phyloP scores from a whole-genome alignment of 768 basidiomycete genomes.

The Boletus edulis region DNA sequence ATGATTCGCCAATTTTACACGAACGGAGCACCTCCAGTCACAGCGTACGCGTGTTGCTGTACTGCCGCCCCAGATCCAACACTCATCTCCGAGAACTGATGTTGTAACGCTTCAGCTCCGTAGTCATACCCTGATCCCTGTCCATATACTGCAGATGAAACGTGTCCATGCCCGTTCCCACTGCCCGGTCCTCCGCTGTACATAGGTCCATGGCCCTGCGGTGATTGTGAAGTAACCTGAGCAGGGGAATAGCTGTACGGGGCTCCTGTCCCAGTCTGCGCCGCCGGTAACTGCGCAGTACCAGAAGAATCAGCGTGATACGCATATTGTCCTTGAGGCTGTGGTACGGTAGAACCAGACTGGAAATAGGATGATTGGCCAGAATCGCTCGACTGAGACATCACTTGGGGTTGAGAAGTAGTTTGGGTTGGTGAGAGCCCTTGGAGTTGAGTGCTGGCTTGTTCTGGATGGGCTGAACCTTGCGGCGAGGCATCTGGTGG shows the following conservation, averaged over 20 bases:
- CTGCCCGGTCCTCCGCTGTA: slow-evolving; percentile 24
- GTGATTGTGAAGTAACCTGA: slow-evolving; percentile 16
- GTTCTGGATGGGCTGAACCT: slow-evolving; percentile 4
- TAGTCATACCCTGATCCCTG: slow-evolving; percentile 22
- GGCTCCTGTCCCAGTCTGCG: slow-evolving; percentile 5
- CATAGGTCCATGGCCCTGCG: slow-evolving; percentile 8
- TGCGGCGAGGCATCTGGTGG: slow-evolving; percentile 15
- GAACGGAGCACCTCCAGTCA: slow-evolving; percentile 15
- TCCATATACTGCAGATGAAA: slow-evolving; percentile 16
- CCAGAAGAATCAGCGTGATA: slow-evolving; percentile 16
- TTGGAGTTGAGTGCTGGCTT: slow-evolving; percentile 7
- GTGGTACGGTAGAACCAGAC: slow-evolving; percentile 1
- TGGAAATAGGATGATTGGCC: slow-evolving; percentile 15
- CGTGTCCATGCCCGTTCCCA: slow-evolving; percentile 23
- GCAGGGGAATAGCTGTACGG: slow-evolving; percentile 18
- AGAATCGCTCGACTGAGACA: slow-evolving; percentile 11
- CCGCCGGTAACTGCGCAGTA: neutral
- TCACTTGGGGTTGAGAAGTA: slow-evolving; percentile 14
- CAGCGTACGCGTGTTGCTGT: slow-evolving; percentile 23
- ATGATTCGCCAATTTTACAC: neutral
- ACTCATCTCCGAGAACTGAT: slow-evolving; percentile 32
- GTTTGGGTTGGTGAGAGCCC: slow-evolving; percentile 15
- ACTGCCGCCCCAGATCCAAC: slow-evolving; percentile 20
- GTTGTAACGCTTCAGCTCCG: slow-evolving; percentile 23
- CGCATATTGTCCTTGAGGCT: slow-evolving; percentile 11